A percentile compares a stretch with the other conserved stretches of the same genome.
phyloP scores from a whole-genome alignment of 2,329 filamentous ascomycete genomes.

The Aspergillus sp. region DNA sequence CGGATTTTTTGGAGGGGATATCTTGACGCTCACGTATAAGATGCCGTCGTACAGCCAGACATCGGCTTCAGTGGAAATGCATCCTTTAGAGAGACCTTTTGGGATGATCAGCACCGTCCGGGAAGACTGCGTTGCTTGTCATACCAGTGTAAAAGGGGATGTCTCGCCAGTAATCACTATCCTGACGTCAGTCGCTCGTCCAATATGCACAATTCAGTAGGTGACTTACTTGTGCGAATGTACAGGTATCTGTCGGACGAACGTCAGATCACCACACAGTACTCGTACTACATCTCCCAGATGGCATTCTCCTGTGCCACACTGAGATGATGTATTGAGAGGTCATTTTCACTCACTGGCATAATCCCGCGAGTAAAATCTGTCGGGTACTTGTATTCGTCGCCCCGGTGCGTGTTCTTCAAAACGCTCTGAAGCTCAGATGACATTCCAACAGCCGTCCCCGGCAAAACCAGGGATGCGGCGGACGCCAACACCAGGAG shows the following conservation, averaged over 20 bases:
- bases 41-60: slow-evolving; percentile 59
- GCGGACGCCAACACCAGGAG: slow-evolving; percentile 21
- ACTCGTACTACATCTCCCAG: neutral
- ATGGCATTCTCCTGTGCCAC: neutral
- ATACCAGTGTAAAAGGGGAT: slow-evolving; percentile 47
- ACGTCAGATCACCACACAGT: neutral
- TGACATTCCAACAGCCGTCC: slow-evolving; percentile 33
- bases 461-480: slow-evolving; percentile 22
- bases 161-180: slow-evolving; percentile 58
- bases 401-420: slow-evolving; percentile 51
- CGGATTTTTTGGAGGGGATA: neutral
- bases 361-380: slow-evolving; percentile 60
- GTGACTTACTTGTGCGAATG: slow-evolving; percentile 41
- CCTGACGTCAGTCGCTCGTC: neutral
- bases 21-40: slow-evolving; percentile 46
- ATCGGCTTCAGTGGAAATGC: slow-evolving; percentile 59
- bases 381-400: slow-evolving; percentile 60
- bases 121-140: slow-evolving; percentile 30
- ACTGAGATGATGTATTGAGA: no score
- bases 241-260: slow-evolving; percentile 33
- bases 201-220: neutral
- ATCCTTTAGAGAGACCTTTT: slow-evolving; percentile 55
- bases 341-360: slow-evolving; percentile 43
- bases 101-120: neutral
- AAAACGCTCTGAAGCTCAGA: slow-evolving; percentile 56